Base-by-base conservation (phyloP, 1,284 basidiomycete species). In the Apiotrichum akiyoshidainum region DNA sequence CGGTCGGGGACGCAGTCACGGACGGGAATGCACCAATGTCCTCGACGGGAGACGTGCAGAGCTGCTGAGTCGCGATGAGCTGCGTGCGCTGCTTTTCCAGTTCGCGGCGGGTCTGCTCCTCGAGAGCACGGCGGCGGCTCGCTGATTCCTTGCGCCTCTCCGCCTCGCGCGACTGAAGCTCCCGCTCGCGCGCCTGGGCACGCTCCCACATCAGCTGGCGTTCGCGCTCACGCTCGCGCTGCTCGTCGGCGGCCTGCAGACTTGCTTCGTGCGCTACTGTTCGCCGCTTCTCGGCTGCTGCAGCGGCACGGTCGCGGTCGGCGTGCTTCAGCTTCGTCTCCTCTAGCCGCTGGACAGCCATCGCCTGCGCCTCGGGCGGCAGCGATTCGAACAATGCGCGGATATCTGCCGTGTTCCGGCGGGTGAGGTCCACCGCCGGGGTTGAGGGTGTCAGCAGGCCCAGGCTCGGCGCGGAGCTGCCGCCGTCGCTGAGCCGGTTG, bases 381-480 rank as follows among this genome's bases (percentile, higher is more conserved):
- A 60, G 58, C 16, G 54, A 54, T 19, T 60, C 45, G 37, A 60
- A 60, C n/a, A 60, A 42, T 8, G 55, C 46, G 16, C 58, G 54
- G 46, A 59, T 48, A 45, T 52, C 35, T 13, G 34, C 46, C 1
- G 46, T 48, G 17, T 35, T 17, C 17, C 46, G 46, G 6, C 34
- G 26, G 13, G 2, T 46, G 11, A 33, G 5, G 26, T n/a, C 42
- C 8, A 22, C 9, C 10, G 31, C 5, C 12, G 33, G 12, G 45
- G 2, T 12, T 9, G 44, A 10, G 3, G 26, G 45, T 10, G 19
- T 14, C 12, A 17, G 22, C 45, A 33, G 19, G 6, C 21, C 21
- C 22, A 19, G 5, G 9, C 21, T 21, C 9, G 21, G n/a, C 16
- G 19, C 10, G 42, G 9, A 10, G 8, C n/a, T 11, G 26, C 17